phyloP scores from a whole-genome alignment of 805 yeast genomes.

The Jamesozyma rosinii region DNA sequence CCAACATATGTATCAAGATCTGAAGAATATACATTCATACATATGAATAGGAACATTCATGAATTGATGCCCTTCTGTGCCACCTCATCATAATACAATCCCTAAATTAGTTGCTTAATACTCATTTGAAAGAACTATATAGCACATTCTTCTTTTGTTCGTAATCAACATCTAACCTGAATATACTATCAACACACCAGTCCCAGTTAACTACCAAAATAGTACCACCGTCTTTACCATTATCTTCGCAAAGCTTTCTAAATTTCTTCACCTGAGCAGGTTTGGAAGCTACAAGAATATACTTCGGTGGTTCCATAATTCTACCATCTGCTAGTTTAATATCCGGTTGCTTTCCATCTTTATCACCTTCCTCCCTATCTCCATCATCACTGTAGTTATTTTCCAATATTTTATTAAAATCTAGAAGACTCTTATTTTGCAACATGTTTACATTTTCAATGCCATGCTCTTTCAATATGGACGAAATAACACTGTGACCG shows the following conservation, averaged over 20 bases:
- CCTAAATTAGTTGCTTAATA: no score
- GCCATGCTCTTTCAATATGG: constrained; percentile 25
- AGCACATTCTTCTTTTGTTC: constrained; percentile 1
- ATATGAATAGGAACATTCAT: no score
- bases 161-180: constrained; percentile 17
- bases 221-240: constrained; percentile 1
- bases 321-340: background rate
- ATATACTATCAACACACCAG: constrained; percentile 28
- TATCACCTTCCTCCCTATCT: background rate
- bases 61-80: no score
- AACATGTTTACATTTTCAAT: constrained; percentile 15
- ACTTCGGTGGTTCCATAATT: constrained; percentile 6
- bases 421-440: constrained; percentile 8
- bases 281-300: constrained; percentile 44
- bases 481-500: constrained; percentile 20
- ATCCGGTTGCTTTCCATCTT: background rate
- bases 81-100: no score
- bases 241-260: constrained; percentile 9
- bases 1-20: no score
- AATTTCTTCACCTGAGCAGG: constrained; percentile 23
- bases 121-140: constrained; percentile 3
- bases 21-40: no score
- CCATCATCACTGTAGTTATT: constrained; percentile 1
- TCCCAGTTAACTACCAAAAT: constrained; percentile 28
- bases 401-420: constrained; percentile 6